Evolutionary conservation across 495 filamentous ascomycete species (phyloP).

Genomic region (Amphirosellinia nigrospora): DNA sequence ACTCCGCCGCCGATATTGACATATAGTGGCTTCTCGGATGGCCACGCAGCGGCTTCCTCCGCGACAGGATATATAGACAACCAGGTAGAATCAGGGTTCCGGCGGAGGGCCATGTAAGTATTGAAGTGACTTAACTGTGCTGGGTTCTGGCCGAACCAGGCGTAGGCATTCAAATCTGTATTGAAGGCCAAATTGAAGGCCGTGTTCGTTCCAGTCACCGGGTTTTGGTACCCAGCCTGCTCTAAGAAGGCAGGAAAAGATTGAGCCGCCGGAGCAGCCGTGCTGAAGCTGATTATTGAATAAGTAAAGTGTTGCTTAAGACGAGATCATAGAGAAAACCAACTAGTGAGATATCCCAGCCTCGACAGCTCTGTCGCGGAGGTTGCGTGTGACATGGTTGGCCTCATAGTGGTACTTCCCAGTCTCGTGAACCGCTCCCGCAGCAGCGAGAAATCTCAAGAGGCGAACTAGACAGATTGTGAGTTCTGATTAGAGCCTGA

Average conservation of each 20-base stretch:
- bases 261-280: not conserved
- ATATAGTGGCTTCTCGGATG: not conserved
- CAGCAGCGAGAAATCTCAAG: not conserved
- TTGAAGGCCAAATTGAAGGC: not conserved
- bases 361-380: not conserved
- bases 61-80: not conserved
- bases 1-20: conserved; percentile 36
- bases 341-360: not conserved
- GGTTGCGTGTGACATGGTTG: not conserved
- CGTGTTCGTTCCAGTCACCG: not conserved
- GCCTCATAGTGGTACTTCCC: not conserved
- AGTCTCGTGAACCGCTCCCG: not conserved
- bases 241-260: not conserved
- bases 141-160: not conserved
- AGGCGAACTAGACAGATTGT: not conserved
- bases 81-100: not conserved
- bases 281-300: not conserved
- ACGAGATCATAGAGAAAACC: not conserved
- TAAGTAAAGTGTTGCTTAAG: not conserved
- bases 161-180: not conserved
- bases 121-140: not conserved
- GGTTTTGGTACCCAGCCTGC: not conserved
- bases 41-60: not conserved
- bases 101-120: not conserved
- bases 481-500: too few species aligned